Evolutionary conservation across 768 basidiomycete genomes (phyloP).

Genomic region (Pulveroboletus sp.): DNA sequence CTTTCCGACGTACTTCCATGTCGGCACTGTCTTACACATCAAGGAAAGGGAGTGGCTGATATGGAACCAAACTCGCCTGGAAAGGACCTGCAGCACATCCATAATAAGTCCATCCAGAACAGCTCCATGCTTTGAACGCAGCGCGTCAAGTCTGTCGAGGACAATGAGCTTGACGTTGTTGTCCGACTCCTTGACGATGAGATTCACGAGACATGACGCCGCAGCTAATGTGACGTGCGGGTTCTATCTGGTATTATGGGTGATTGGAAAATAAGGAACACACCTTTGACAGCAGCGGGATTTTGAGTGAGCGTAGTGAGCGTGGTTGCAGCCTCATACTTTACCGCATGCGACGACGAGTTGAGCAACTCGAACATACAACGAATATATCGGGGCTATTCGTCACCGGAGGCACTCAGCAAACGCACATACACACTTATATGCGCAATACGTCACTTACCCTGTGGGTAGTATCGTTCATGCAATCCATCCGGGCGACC

Average conservation of each 20-base stretch:
- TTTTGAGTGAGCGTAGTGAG: constrained; percentile 93
- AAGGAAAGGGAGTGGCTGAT: neutral
- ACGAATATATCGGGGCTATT: constrained; percentile 87
- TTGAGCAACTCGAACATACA: constrained; percentile 90
- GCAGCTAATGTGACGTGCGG: constrained; percentile 52
- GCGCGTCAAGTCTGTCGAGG: constrained; percentile 78
- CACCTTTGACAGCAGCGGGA: constrained; percentile 93
- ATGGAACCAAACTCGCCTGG: constrained; percentile 45
- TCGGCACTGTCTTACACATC: constrained; percentile 56
- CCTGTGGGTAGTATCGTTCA: constrained; percentile 74
- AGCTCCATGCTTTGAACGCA: constrained; percentile 81
- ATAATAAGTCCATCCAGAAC: constrained; percentile 89
- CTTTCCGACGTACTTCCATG: constrained; percentile 94
- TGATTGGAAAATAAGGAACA: constrained; percentile 2
- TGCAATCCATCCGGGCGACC: constrained; percentile 85
- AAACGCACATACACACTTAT: neutral
- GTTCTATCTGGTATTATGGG: constrained; percentile 1
- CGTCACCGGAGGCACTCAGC: constrained; percentile 2
- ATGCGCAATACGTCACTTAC: constrained; percentile 40
- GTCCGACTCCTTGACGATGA: constrained; percentile 93
- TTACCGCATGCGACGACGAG: constrained; percentile 86
- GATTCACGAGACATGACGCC: constrained; percentile 80
- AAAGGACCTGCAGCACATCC: constrained; percentile 90
- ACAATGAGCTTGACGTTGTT: constrained; percentile 99
- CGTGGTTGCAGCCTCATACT: constrained; percentile 95